Percentiles rank a stretch among this genome's conserved stretches.
Conservation (phyloP, 169 alveolate genomes). For the Miamiensis avidus region DNA sequence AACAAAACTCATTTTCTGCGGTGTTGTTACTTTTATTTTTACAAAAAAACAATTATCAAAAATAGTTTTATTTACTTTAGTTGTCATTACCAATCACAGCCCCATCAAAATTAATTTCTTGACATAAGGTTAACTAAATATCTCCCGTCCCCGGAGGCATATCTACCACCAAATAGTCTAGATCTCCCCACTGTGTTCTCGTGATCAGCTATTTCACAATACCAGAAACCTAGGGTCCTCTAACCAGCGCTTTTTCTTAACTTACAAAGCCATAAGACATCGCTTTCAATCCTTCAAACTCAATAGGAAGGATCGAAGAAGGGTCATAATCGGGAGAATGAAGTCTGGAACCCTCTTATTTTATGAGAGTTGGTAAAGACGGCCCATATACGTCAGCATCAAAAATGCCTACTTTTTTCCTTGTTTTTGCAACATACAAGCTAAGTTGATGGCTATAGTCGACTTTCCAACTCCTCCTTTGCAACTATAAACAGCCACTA, state of each 20-base stretch:
- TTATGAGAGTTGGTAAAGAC: conserved; percentile 92
- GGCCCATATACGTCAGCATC: conserved; percentile 98
- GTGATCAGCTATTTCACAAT: conserved; percentile 90
- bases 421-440: conserved; percentile 83
- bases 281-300: conserved; percentile 86
- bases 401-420: conserved; percentile 91
- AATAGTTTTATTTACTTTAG: no score
- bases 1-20: conserved; percentile 88
- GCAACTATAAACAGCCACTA: conserved; percentile 93
- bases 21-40: conserved; percentile 86
- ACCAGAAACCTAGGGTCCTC: conserved; percentile 96
- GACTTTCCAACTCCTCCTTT: conserved; percentile 99
- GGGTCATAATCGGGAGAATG: conserved; percentile 47
- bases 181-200: conserved; percentile 96
- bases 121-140: conserved; percentile 95
- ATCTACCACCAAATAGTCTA: conserved; percentile 97
- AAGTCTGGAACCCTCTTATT: conserved; percentile 62
- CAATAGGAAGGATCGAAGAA: conserved; percentile 71
- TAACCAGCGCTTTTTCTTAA: conserved; percentile 85
- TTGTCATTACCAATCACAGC: conserved; percentile 79
- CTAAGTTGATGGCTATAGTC: conserved; percentile 90
- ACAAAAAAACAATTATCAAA: no score
- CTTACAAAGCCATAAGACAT: conserved; percentile 91
- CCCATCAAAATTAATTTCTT: conserved; percentile 89
- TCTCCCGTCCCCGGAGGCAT: conserved; percentile 99